Evolutionary conservation across 768 basidiomycete genomes (phyloP), one percentile per base, ranked within the genome.

Genomic region (Boletellus emodensis): DNA sequence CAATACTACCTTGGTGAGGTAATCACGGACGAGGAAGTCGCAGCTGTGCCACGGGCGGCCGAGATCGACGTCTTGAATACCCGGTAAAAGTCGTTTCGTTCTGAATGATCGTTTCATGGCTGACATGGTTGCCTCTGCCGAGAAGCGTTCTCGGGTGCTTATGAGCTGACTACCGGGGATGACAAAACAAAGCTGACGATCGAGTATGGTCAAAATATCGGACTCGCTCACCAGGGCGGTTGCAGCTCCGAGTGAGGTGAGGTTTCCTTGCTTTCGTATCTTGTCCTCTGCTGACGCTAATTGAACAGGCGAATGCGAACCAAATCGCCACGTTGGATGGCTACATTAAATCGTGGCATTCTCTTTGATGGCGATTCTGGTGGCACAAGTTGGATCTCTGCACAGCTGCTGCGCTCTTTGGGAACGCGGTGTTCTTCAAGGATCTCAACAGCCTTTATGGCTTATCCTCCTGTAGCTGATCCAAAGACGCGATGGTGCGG

Each of bases 371-470:
- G 18, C 35, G 4, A 34, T 15, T 12, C 4, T 49, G 32, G 20
- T 44, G 34, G 7, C n/a, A n/a, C n/a, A 11, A 30, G 17, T 45
- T 35, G 43, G 51, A 38, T 15, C 13, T 40, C 10, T 47, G 6
- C 26, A 7, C 24, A 48, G 89, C 3, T 94, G n/a, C n/a, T 95
- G 49, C 92, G 82, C 51, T 96, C 93, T 69, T 96, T 92, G 14
- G 90, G 86, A 28, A 99, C 96, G 17, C 90, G 90, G 61, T 92
- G 85, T 40, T 92, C 88, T 69, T 87, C 83, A 12, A 98, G 75
- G 4, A 98, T 88, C 65, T 98, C 95, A 45, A 97, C 88, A 0
- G 96, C 96, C 66, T 98, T 97, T 70, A 94, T 94, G 9, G 94
- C 95, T 5, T 94, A 97, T 40, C 96, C 96, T 22, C 96, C 96